A percentile compares a stretch with the other conserved stretches of the same genome.
Conservation (phyloP, 2,329 filamentous ascomycete genomes). For the Salinomyces thailandicus region DNA sequence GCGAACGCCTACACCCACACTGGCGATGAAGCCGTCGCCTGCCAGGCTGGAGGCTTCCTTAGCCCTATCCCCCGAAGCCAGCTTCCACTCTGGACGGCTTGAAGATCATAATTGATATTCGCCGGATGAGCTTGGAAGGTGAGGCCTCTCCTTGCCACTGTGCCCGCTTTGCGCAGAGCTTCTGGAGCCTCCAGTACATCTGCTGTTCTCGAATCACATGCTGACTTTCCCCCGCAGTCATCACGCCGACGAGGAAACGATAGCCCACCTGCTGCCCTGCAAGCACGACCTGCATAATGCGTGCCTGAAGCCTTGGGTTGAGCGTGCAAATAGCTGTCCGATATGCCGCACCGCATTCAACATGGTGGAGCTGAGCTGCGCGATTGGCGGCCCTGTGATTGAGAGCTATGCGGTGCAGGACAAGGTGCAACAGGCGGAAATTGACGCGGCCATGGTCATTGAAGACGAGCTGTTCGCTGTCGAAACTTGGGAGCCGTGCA, state of each 20-base stretch:
- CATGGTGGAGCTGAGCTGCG: slow-evolving; percentile 71
- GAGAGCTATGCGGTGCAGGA: slow-evolving; percentile 61
- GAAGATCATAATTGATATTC: slow-evolving; percentile 26
- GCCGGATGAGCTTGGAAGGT: slow-evolving; percentile 32
- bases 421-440: slow-evolving; percentile 80
- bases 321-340: slow-evolving; percentile 93
- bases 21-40: slow-evolving; percentile 11
- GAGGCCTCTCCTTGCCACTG: slow-evolving; percentile 23
- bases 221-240: slow-evolving; percentile 21
- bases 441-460: slow-evolving; percentile 69
- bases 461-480: slow-evolving; percentile 53
- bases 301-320: slow-evolving; percentile 88
- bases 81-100: slow-evolving; percentile 31
- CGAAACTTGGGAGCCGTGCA: slow-evolving; percentile 58
- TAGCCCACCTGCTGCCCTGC: slow-evolving; percentile 61
- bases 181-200: slow-evolving; percentile 24
- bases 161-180: slow-evolving; percentile 13
- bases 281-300: slow-evolving; percentile 87
- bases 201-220: slow-evolving; percentile 6
- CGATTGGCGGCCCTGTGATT: slow-evolving; percentile 52
- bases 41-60: slow-evolving; percentile 22
- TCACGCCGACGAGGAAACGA: slow-evolving; percentile 38
- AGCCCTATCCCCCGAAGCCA: slow-evolving; percentile 14
- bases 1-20: slow-evolving; percentile 11
- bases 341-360: slow-evolving; percentile 93